A percentile compares a stretch with the other conserved stretches of the same genome.
Evolutionary conservation across 177 flowering plant species (phyloP).

Genomic region (Vitis hybrid): DNA sequence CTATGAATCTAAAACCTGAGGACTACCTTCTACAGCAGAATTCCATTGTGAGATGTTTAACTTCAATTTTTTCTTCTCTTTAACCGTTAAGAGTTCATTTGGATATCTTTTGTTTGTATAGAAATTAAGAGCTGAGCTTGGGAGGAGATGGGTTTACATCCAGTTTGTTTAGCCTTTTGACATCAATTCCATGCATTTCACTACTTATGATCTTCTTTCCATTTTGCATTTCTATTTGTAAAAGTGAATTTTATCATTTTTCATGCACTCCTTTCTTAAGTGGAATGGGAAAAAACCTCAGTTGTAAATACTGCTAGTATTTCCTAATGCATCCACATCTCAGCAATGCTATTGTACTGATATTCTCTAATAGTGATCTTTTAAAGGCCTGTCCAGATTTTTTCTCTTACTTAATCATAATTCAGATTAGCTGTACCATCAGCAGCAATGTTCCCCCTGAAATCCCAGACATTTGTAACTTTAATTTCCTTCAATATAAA

Average conservation of each 20-base stretch:
- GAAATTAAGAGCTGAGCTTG: not conserved
- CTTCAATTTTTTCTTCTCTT: not conserved
- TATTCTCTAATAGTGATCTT: too few species aligned
- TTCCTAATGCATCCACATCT: too few species aligned
- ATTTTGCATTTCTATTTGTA: not conserved
- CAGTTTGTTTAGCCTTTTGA: not conserved
- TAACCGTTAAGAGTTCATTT: not conserved
- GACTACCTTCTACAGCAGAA: conserved; percentile 86
- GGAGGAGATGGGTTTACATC: not conserved
- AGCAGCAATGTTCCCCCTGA: too few species aligned
- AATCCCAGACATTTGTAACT: too few species aligned
- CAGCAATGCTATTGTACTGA: too few species aligned
- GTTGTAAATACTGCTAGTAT: too few species aligned
- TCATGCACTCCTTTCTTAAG: too few species aligned
- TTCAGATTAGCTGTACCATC: too few species aligned
- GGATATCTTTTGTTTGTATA: not conserved
- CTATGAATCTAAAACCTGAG: conserved; percentile 70
- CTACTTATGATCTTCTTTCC: not conserved
- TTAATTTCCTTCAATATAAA: too few species aligned
- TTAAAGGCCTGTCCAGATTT: too few species aligned
- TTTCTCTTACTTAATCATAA: too few species aligned
- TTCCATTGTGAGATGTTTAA: conserved; percentile 54
- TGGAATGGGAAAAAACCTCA: too few species aligned
- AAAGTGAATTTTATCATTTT: not conserved
- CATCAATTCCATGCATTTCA: not conserved